Conservation (phyloP, 73 alveolate species). For the Uronychia setigera region DNA sequence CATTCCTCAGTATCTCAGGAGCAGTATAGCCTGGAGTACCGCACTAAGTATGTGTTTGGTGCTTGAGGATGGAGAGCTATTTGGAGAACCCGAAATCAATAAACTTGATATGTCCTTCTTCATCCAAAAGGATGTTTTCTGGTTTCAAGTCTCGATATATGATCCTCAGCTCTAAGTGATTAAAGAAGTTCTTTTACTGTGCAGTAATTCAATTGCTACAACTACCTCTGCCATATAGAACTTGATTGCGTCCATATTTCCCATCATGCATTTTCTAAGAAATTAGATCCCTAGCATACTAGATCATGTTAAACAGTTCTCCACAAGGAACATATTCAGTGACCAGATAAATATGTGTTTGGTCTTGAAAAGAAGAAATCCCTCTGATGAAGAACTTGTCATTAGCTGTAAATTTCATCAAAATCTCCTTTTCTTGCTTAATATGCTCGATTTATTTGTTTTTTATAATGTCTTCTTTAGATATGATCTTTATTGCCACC, state of each 20-base stretch:
- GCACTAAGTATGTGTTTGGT: slow-evolving; percentile 42
- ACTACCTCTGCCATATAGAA: slow-evolving; percentile 91
- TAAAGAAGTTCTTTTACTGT: slow-evolving; percentile 28
- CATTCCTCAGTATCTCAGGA: slow-evolving; percentile 60
- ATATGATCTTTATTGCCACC: slow-evolving; percentile 58
- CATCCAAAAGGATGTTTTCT: slow-evolving; percentile 90
- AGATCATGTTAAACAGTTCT: slow-evolving; percentile 13
- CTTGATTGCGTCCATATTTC: slow-evolving; percentile 61
- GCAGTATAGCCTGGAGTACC: slow-evolving; percentile 81
- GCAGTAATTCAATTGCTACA: slow-evolving; percentile 89
- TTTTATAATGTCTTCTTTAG: slow-evolving; percentile 41
- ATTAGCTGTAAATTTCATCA: background rate
- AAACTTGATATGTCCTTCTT: slow-evolving; percentile 86
- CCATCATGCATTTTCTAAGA: background rate
- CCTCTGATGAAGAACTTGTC: background rate
- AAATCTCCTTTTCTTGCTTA: slow-evolving; percentile 44
- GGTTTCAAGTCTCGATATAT: slow-evolving; percentile 95
- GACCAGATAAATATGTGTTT: background rate
- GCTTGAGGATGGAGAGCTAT: slow-evolving; percentile 26
- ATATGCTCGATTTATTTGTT: slow-evolving; percentile 58
- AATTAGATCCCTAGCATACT: background rate
- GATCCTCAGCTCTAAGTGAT: slow-evolving; percentile 44
- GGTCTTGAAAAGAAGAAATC: slow-evolving; percentile 21
- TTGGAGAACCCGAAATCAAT: slow-evolving; percentile 64
- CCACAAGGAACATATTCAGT: slow-evolving; percentile 36